A percentile compares a stretch with the other conserved stretches of the same genome.
These are phyloP conservation scores for Blepharisma undulans DNA, from an alignment of 169 alveolate genomes.

Conservation along the genomic window DNA sequence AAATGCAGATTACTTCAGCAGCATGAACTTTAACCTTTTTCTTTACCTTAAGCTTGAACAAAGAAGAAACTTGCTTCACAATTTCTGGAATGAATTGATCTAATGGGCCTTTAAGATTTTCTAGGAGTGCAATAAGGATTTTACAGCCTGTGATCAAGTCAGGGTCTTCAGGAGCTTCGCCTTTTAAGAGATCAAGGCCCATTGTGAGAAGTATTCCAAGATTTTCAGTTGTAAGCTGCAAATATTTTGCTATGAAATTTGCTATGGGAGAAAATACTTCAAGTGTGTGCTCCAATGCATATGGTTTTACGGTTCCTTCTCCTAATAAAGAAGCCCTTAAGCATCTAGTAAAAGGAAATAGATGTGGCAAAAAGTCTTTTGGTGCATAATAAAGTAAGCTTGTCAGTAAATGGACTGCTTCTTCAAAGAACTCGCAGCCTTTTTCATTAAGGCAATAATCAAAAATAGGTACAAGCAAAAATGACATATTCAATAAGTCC, in stretches of 20 bases:
- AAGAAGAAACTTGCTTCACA: neutral
- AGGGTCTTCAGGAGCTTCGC: neutral
- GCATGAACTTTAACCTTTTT: conserved; percentile 4
- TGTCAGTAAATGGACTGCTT: conserved; percentile 16
- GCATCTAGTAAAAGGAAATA: neutral
- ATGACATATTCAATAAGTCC: neutral
- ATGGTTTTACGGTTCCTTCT: neutral
- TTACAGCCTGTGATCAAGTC: conserved; percentile 23
- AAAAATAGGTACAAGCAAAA: neutral
- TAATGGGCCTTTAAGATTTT: conserved; percentile 26
- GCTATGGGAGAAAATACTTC: conserved; percentile 31
- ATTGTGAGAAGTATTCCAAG: neutral
- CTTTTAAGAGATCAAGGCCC: neutral
- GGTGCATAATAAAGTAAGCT: conserved; percentile 24
- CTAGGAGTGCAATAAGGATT: conserved; percentile 21
- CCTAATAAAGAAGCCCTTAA: conserved; percentile 1
- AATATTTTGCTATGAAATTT: conserved; percentile 23
- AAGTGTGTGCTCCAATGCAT: conserved; percentile 1
- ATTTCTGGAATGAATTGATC: conserved; percentile 3
- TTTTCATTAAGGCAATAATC: conserved; percentile 11
- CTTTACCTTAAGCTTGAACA: neutral
- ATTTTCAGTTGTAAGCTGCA: neutral
- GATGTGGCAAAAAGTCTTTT: neutral
- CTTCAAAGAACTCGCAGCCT: conserved; percentile 35
- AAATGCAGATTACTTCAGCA: neutral